These are phyloP conservation scores for Carex myosuroides DNA, from an alignment of 176 grass and related monocot species.

Conservation along the genomic window DNA sequence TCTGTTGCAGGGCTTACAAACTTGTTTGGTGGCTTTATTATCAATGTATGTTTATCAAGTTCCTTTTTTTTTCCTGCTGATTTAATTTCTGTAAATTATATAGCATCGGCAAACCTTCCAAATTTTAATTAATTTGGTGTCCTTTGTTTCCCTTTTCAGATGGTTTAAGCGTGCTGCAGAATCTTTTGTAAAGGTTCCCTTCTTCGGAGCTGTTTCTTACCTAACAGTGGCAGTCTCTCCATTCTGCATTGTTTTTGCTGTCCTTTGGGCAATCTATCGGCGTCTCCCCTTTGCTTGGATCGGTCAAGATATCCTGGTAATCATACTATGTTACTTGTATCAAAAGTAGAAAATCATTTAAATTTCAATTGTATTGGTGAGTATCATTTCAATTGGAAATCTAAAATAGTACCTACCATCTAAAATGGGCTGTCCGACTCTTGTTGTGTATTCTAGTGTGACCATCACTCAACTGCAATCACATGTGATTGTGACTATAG, in stretches of 20 bases:
- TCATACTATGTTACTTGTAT: constrained; percentile 6
- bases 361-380: constrained; percentile 13
- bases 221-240: constrained; percentile 78
- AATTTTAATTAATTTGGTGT: not conserved
- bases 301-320: constrained; percentile 98
- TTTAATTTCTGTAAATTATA: constrained; percentile 9
- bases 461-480: not conserved
- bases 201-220: constrained; percentile 85
- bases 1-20: constrained; percentile 86
- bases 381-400: not conserved
- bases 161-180: constrained; percentile 81
- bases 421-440: not conserved
- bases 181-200: constrained; percentile 81
- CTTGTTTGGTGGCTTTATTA: constrained; percentile 86
- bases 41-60: constrained; percentile 54
- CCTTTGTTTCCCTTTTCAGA: constrained; percentile 44
- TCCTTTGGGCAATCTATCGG: constrained; percentile 74
- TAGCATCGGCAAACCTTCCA: constrained; percentile 19
- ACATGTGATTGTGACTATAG: constrained; percentile 5
- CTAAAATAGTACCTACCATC: not conserved
- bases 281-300: constrained; percentile 67
- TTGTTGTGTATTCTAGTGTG: not conserved
- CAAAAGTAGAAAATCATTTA: not conserved
- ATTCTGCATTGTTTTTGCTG: constrained; percentile 70
- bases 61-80: not conserved